These are phyloP conservation scores for Amanita phalloides DNA, from an alignment of 768 basidiomycete genomes.

Conservation along the genomic window DNA sequence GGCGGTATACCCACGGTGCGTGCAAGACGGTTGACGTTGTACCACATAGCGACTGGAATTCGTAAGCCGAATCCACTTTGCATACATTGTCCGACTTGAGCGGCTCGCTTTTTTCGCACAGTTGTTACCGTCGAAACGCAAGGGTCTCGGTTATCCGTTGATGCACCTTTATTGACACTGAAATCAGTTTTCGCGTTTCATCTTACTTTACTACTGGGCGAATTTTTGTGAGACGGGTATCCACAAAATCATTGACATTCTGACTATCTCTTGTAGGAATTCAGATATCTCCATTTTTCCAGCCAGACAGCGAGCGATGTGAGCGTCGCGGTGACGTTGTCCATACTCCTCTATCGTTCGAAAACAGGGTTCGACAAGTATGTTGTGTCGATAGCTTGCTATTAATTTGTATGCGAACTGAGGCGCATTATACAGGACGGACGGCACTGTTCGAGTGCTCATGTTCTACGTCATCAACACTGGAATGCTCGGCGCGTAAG, in stretches of 20 bases:
- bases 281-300: no score
- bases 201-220: constrained; percentile 25
- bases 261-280: not conserved
- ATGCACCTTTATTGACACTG: not conserved
- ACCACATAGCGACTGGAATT: constrained; percentile 22
- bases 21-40: not conserved
- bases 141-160: constrained; percentile 8
- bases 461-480: constrained; percentile 47
- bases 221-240: constrained; percentile 22
- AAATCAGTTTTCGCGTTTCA: constrained; percentile 25
- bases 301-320: constrained; percentile 37
- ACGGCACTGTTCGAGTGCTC: constrained; percentile 34
- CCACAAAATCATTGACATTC: not conserved
- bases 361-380: constrained; percentile 43
- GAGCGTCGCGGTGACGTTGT: constrained; percentile 38
- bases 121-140: constrained; percentile 46
- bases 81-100: not conserved
- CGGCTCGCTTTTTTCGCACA: constrained; percentile 11
- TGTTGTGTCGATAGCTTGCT: not conserved
- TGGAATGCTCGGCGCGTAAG: constrained; percentile 31
- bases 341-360: constrained; percentile 34
- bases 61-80: constrained; percentile 15
- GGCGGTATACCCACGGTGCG: not conserved
- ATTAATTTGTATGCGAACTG: not conserved
- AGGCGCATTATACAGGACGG: constrained; percentile 25